These are phyloP conservation scores for Backusella macrospora DNA, from an alignment of 192 early-diverging fungal species.

Conservation along the genomic window DNA sequence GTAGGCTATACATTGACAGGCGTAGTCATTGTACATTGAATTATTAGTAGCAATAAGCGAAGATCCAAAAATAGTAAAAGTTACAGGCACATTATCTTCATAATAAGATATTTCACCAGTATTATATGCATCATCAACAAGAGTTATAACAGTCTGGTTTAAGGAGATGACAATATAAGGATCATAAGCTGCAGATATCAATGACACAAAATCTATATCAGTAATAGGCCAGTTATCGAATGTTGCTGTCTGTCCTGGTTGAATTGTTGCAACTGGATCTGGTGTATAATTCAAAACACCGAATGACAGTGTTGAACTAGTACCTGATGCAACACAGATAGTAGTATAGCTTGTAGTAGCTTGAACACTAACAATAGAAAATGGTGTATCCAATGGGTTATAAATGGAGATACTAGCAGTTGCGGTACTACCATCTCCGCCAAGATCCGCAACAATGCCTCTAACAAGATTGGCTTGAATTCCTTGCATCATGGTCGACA, in stretches of 20 bases:
- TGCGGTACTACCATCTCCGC: not conserved
- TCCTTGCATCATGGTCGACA: slow-evolving; percentile 46
- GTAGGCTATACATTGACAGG: not conserved
- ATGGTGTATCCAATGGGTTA: not conserved
- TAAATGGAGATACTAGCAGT: not conserved
- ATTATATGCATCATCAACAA: not conserved
- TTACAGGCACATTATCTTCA: slow-evolving; percentile 1
- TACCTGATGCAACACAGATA: not conserved
- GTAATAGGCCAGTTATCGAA: not conserved
- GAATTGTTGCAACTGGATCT: slow-evolving; percentile 1
- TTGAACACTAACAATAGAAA: not conserved
- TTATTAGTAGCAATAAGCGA: not conserved
- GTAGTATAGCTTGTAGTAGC: not conserved
- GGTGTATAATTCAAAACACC: not conserved
- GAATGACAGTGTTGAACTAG: not conserved
- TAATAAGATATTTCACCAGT: not conserved
- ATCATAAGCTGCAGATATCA: not conserved
- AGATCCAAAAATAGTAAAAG: not conserved
- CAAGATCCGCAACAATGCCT: not conserved
- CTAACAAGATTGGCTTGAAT: slow-evolving; percentile 45
- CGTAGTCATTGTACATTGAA: not conserved
- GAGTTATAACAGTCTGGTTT: not conserved
- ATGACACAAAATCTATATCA: not conserved
- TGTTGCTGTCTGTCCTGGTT: not conserved
- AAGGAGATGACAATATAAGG: not conserved